These are phyloP conservation scores for Alternaria gansuensis DNA, from an alignment of 2,329 filamentous ascomycete genomes.

Conservation along the genomic window DNA sequence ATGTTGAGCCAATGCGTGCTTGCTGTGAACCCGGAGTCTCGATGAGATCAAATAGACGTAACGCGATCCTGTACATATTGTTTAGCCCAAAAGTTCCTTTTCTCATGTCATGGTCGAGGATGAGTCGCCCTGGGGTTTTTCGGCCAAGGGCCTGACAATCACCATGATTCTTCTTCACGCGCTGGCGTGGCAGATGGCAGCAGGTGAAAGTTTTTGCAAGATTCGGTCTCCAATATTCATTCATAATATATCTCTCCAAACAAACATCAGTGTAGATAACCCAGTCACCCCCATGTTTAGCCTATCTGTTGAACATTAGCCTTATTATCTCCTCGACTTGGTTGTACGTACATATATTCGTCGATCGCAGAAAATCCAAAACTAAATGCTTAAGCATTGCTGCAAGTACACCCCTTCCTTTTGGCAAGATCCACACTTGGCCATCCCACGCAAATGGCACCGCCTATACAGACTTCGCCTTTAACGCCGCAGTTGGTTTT, in stretches of 20 bases:
- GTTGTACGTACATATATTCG: not conserved
- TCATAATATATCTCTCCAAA: not conserved
- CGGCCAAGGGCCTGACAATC: no score
- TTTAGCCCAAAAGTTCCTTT: no score
- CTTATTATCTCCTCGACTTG: accelerated
- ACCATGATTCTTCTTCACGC: not conserved
- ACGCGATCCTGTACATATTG: not conserved
- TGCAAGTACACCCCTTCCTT: slow-evolving; percentile 33
- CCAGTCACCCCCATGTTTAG: not conserved
- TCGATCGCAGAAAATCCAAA: not conserved
- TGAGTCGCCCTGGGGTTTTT: no score
- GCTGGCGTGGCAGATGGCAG: not conserved
- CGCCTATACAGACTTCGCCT: slow-evolving; percentile 13
- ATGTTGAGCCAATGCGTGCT: not conserved
- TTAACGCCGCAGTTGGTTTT: slow-evolving; percentile 24
- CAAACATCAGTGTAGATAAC: not conserved
- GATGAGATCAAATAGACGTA: not conserved
- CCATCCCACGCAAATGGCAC: slow-evolving; percentile 25
- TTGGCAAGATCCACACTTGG: slow-evolving; percentile 18
- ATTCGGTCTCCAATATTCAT: not conserved
- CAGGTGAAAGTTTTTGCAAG: not conserved
- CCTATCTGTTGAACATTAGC: not conserved
- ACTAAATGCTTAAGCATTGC: slow-evolving; percentile 12
- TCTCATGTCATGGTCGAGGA: not conserved
- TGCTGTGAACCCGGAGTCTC: not conserved